Base-by-base conservation (phyloP, 768 basidiomycete genomes). In the Termitomyces sp. region DNA sequence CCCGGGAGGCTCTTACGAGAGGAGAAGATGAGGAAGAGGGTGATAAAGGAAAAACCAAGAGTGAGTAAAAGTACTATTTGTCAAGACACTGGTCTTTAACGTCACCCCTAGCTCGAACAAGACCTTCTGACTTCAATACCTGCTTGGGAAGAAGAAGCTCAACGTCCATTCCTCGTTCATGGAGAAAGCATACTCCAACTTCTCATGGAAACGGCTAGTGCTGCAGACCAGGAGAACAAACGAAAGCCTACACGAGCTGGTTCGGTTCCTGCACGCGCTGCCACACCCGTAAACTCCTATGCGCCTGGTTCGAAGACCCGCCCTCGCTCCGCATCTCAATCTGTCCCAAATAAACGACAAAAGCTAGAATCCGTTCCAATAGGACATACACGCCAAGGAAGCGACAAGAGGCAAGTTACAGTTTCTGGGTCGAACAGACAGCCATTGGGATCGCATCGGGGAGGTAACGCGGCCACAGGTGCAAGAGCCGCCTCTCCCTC, bases 11-110 rank as follows among this genome's bases (percentile, higher is more conserved):
- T 99, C 35, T 72, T 98, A 52, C 81, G 92, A 57, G 96, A 99
- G 71, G 96, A 98, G 76, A 97, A 97, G 79, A 93, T 96, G 88
- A 80, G 96, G 53, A 98, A 98, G 70, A 79, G 95, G 28, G 94
- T 99, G 14, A 79, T 79, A 55, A 90, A 91, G 68, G 89, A 96
- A 73, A 98, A 97, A 66, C 96, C 96, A 27, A 82, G 89, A 67
- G 96, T 97, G 67, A 60, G 86, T 73, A 41, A 0, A n/a, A 19
- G 21, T n/a, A 10, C 37, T 48, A 21, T 10, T 46, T 12, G 8
- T 28, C 12, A 54, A 43, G 14, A 19, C 35, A 12, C 21, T 6
- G 30, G 34, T 41, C 16, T 46, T 10, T 45, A 21, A 46, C 27
- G 2, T 39, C 32, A 8, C 25, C 5, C 32, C 43, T 61, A 98